Base-by-base conservation (phyloP, 768 basidiomycete genomes). In the Asterophora parasitica region DNA sequence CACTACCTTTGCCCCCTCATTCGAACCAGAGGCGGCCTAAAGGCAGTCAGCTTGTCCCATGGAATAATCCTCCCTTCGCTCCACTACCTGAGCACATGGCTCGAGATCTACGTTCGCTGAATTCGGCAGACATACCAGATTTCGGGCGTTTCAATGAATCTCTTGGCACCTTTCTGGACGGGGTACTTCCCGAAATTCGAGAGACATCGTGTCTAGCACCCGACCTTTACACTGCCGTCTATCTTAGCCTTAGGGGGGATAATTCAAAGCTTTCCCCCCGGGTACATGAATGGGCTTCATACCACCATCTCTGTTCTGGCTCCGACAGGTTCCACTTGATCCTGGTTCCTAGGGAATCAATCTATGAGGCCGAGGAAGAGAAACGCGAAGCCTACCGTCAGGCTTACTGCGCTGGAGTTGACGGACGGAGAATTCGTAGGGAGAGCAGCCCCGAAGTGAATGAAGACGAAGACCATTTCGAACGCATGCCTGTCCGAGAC, bases 251-350 rank as follows among this genome's bases (percentile, higher is more conserved):
- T 39, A 64, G 57, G 26, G 77, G 78, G 8, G 63, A 72, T 45
- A 54, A 57, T 9, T 64, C 64, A 2, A 70, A 69, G 16, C 54
- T 75, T 26, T 65, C 72, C 3, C 55, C 61, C 7, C 58, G 65
- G 12, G 50, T 71, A 42, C 72, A 67, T 42, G 70, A 74, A 51
- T 86, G 84, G 84, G 59, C 72, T 11, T 61, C 69, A 13, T 75
- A 76, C 55, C 83, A 86, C 57, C 81, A 82, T 49, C 67, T 84
- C 36, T 76, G 76, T 46, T 68, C 76, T 30, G 84, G 83, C 13
- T 84, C 83, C 16, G 70, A 75, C 37, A 80, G 75, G 53, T 72
- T 72, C 53, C 70, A 76, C 48, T 70, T 85, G 33, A 68, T 86
- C 35, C 61, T 86, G 9, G 68, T 77, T 33, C 84, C 83, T 3